Percentiles rank a stretch among this genome's conserved stretches.
phyloP scores from a whole-genome alignment of 495 filamentous ascomycete species.

The Friedmanniomyces simplex region DNA sequence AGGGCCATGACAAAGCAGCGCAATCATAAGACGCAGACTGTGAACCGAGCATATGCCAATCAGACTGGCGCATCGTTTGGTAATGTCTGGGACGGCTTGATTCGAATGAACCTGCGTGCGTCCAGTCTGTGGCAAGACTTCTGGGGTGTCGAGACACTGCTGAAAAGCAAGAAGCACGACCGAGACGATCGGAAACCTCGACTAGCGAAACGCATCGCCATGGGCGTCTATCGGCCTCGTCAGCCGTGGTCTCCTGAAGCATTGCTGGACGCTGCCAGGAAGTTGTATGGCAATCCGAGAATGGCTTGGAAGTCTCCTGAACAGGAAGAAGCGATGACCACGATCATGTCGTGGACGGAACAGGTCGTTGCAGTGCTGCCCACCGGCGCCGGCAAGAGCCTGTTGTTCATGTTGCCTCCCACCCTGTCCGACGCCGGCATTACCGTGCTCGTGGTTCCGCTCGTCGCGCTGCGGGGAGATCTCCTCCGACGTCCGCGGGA shows the following conservation, averaged over 20 bases:
- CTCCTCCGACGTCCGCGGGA: too few species aligned
- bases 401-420: too few species aligned
- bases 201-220: constrained; percentile 1
- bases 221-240: constrained; percentile 1
- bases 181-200: neutral
- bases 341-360: neutral
- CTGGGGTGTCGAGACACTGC: constrained; percentile 1
- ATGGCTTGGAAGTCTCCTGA: neutral
- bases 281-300: neutral
- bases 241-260: neutral
- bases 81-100: constrained; percentile 8
- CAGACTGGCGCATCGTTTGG: neutral
- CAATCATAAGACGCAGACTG: constrained; percentile 4
- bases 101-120: constrained; percentile 1
- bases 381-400: too few species aligned
- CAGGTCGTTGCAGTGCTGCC: too few species aligned
- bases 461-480: too few species aligned
- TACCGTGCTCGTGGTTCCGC: too few species aligned
- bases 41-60: constrained; percentile 8
- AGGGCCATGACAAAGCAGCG: neutral
- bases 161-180: neutral
- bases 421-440: too few species aligned
- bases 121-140: constrained; percentile 5
- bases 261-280: neutral
- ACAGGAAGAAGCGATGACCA: neutral